Evolutionary conservation across 2,329 filamentous ascomycete genomes (phyloP), one percentile per base, ranked within the genome.

Genomic region (Colletotrichum sansevieriae): DNA sequence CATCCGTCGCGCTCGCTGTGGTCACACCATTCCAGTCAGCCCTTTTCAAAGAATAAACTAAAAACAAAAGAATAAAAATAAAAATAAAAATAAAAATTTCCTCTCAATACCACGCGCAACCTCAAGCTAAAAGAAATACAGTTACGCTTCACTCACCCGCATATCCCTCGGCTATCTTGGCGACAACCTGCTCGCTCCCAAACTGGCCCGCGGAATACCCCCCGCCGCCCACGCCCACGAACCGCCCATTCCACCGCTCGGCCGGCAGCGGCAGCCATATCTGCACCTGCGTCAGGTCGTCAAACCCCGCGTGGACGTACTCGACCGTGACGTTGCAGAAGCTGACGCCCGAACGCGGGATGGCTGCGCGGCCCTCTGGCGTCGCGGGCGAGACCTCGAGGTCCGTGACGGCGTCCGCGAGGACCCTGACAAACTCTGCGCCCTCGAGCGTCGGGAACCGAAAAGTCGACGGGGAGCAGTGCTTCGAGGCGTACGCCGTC

Each of bases 221-320:
- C 10, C 75, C 76, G 9, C 78, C 77, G 2, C 78, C 77, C 12
- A 77, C 61, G 2, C 72, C 75, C 22, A 76, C 72, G 10, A 79
- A 71, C 18, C 78, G 71, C 0, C 71, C 72, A 59, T 79, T 80
- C 76, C 77, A 80, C 12, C 49, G 37, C 2, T 62, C 39, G 2
- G 68, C 43, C 10, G 74, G 72, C 10, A 73, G 72, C 15, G 67
- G 67, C 9, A 78, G 71, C 72, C 73, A 78, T 12, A 73, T 63
- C 37, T 75, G 70, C 13, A 78, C 73, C 20, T 58, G 57, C 25
- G 77, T 72, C n/a, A n/a, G 47, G 59, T 78, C 75, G 15, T 72
- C 68, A 15, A 70, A 69, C 18, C 71, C 72, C 12, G 68, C 56
- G 67, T 77, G 76, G 5, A 71, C 74, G 62, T 77, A 76, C 2